These are phyloP conservation scores for Huntiella bhutanensis DNA, from an alignment of 2,329 filamentous ascomycete genomes.

Conservation along the genomic window DNA sequence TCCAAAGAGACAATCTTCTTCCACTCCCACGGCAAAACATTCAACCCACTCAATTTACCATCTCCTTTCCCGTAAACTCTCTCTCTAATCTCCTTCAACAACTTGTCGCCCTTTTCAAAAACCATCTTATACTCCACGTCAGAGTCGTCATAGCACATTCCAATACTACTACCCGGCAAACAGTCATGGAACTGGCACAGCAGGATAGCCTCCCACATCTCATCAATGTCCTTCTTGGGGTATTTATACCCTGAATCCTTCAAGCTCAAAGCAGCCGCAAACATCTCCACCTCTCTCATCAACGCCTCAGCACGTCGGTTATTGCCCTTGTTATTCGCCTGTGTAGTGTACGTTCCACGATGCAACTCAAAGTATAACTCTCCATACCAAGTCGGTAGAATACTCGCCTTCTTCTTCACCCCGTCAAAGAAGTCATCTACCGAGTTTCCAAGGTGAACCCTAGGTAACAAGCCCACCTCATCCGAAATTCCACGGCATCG, in stretches of 20 bases:
- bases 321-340: slow-evolving; percentile 91
- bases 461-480: slow-evolving; percentile 62
- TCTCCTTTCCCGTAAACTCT: slow-evolving; percentile 12
- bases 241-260: slow-evolving; percentile 58
- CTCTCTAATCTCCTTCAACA: slow-evolving; percentile 50
- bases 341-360: slow-evolving; percentile 90
- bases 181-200: slow-evolving; percentile 98
- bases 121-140: slow-evolving; percentile 72
- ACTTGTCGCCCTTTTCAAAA: slow-evolving; percentile 54
- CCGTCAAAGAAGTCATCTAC: slow-evolving; percentile 89
- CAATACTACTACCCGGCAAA: slow-evolving; percentile 81
- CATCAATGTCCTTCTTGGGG: slow-evolving; percentile 81
- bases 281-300: slow-evolving; percentile 70
- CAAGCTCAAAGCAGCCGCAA: slow-evolving; percentile 70
- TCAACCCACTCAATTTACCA: slow-evolving; percentile 26
- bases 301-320: slow-evolving; percentile 74
- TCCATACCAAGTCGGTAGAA: slow-evolving; percentile 90
- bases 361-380: slow-evolving; percentile 97
- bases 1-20: slow-evolving; percentile 14
- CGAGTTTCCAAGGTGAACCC: slow-evolving; percentile 71
- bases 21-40: slow-evolving; percentile 75
- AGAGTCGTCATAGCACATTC: slow-evolving; percentile 96
- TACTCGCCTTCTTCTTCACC: slow-evolving; percentile 57
- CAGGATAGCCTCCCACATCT: slow-evolving; percentile 84
- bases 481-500: slow-evolving; percentile 84